Evolutionary conservation across 768 basidiomycete genomes (phyloP).

Genomic region (Lactarius psammicola): DNA sequence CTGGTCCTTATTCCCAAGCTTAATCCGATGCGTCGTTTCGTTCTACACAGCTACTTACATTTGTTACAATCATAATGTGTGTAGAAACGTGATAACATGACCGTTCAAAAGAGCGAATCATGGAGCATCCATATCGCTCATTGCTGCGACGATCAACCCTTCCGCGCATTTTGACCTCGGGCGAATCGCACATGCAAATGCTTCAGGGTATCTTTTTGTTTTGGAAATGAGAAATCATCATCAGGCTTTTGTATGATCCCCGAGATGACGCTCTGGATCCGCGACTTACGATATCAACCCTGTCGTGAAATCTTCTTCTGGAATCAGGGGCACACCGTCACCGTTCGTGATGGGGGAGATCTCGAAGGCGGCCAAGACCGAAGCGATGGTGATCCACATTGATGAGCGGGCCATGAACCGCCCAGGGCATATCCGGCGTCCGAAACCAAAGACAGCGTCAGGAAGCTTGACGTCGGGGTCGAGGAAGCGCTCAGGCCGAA

Average conservation of each 20-base stretch:
- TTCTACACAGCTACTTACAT: too few relatives aligned
- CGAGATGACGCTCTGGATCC: background rate
- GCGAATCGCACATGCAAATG: slow-evolving; percentile 31
- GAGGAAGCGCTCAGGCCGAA: slow-evolving; percentile 24
- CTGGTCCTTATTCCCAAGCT: too few relatives aligned
- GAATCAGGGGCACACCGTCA: slow-evolving; percentile 6
- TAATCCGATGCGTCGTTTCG: too few relatives aligned
- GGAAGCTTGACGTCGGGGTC: slow-evolving; percentile 6
- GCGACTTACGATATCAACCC: slow-evolving; percentile 26
- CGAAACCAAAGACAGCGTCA: slow-evolving; percentile 20
- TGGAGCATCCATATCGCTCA: too few relatives aligned
- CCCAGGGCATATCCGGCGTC: slow-evolving; percentile 24
- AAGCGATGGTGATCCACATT: slow-evolving; percentile 21
- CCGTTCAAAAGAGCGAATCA: too few relatives aligned
- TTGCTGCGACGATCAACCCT: slow-evolving; percentile 22
- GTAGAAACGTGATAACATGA: too few relatives aligned
- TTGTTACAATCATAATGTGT: too few relatives aligned
- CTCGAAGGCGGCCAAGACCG: slow-evolving; percentile 19
- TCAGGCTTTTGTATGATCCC: background rate
- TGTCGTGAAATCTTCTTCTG: slow-evolving; percentile 7
- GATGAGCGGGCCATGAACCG: slow-evolving; percentile 24
- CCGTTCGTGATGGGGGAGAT: slow-evolving; percentile 8
- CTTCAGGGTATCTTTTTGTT: slow-evolving; percentile 24
- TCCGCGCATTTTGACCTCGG: slow-evolving; percentile 25
- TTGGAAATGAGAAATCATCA: background rate